Conservation (phyloP, 306 rosid genomes). For the Glycine latifolia region DNA sequence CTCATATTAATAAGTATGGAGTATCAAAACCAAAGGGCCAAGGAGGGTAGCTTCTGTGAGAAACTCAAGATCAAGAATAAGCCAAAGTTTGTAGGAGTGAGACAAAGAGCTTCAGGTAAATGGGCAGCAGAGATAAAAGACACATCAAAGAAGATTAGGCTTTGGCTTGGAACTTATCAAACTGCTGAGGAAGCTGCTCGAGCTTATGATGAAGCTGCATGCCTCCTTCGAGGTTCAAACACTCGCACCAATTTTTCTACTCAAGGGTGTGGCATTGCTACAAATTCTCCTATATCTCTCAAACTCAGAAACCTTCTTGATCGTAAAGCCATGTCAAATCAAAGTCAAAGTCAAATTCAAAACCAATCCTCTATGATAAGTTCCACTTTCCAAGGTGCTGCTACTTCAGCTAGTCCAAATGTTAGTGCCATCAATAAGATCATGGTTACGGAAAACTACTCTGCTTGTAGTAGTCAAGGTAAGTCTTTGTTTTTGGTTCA, state of each 20-base stretch:
- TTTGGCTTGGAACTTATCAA: slow-evolving; percentile 89
- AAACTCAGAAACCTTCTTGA: slow-evolving; percentile 73
- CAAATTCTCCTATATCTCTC: slow-evolving; percentile 66
- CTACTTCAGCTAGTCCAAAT: neutral
- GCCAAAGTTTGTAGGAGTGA: slow-evolving; percentile 77
- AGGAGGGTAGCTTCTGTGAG: slow-evolving; percentile 36
- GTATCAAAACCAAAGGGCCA: slow-evolving; percentile 34
- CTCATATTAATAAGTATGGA: slow-evolving; percentile 43
- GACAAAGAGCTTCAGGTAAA: slow-evolving; percentile 91
- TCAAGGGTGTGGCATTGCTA: slow-evolving; percentile 29
- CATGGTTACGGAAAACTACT: slow-evolving; percentile 36
- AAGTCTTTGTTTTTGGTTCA: slow-evolving; percentile 54
- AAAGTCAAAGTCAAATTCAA: slow-evolving; percentile 31
- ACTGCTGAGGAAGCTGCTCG: slow-evolving; percentile 88
- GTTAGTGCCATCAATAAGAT: slow-evolving; percentile 2
- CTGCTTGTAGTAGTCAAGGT: slow-evolving; percentile 33
- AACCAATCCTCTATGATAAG: slow-evolving; percentile 19
- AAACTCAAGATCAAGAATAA: slow-evolving; percentile 34
- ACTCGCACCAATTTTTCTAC: slow-evolving; percentile 75
- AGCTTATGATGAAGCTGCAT: slow-evolving; percentile 90
- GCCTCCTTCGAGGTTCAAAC: slow-evolving; percentile 75
- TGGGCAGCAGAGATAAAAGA: slow-evolving; percentile 98
- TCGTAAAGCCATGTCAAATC: slow-evolving; percentile 47
- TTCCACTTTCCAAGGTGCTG: slow-evolving; percentile 21
- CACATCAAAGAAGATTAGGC: slow-evolving; percentile 74